These are phyloP conservation scores for Malbranchea cinnamomea DNA, from an alignment of 2,329 filamentous ascomycete genomes.

Conservation along the genomic window DNA sequence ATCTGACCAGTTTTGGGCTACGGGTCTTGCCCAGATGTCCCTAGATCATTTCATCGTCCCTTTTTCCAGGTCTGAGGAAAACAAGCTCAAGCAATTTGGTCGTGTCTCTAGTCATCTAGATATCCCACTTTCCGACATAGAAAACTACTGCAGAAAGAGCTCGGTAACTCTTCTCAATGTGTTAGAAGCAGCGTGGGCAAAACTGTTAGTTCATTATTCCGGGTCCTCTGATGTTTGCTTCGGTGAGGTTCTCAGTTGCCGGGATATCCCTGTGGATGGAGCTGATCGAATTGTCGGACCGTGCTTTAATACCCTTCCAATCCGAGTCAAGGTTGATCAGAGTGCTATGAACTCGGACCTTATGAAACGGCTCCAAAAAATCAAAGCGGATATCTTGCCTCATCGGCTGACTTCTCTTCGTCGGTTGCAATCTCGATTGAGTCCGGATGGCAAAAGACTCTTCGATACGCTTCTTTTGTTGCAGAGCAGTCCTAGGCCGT, in stretches of 20 bases:
- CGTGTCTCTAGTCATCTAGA: slow-evolving; percentile 12
- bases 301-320: slow-evolving; percentile 79
- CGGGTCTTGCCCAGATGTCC: slow-evolving; percentile 38
- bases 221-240: slow-evolving; percentile 59
- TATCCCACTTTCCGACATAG: slow-evolving; percentile 18
- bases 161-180: slow-evolving; percentile 50
- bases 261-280: slow-evolving; percentile 49
- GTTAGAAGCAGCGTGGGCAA: slow-evolving; percentile 59
- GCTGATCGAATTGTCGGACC: slow-evolving; percentile 66
- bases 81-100: slow-evolving; percentile 1
- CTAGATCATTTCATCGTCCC: slow-evolving; percentile 22
- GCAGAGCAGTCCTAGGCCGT: slow-evolving; percentile 42
- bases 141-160: slow-evolving; percentile 39
- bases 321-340: slow-evolving; percentile 42
- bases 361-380: slow-evolving; percentile 42
- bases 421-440: slow-evolving; percentile 45
- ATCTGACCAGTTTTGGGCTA: slow-evolving; percentile 52
- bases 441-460: slow-evolving; percentile 37
- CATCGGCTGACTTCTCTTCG: slow-evolving; percentile 66
- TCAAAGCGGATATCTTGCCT: slow-evolving; percentile 47
- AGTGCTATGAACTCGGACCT: slow-evolving; percentile 40
- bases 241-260: slow-evolving; percentile 70
- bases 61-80: neutral
- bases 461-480: slow-evolving; percentile 74
- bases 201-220: slow-evolving; percentile 43